phyloP scores from a whole-genome alignment of 495 filamentous ascomycete species.

The Talaromyces ruber region DNA sequence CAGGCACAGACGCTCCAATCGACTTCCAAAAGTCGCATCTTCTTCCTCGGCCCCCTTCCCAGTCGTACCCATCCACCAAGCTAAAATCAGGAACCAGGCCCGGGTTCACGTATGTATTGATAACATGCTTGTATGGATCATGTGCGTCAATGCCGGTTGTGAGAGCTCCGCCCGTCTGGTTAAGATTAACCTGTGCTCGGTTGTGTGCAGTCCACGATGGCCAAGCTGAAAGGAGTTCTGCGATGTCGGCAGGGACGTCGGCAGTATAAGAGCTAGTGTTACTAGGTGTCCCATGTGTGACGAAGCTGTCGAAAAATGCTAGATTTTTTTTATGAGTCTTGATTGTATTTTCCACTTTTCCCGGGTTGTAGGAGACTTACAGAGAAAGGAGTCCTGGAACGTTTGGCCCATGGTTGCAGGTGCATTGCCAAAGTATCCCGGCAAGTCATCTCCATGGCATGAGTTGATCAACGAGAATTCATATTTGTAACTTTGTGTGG shows the following conservation, averaged over 20 bases:
- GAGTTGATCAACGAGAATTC: slow-evolving; percentile 54
- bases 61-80: slow-evolving; percentile 37
- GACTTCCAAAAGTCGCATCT: slow-evolving; percentile 50
- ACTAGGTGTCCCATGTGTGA: not conserved
- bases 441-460: slow-evolving; percentile 47
- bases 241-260: not conserved
- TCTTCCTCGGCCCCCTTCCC: slow-evolving; percentile 49
- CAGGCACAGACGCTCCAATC: slow-evolving; percentile 19
- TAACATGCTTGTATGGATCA: not conserved
- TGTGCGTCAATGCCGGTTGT: not conserved
- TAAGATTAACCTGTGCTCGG: slow-evolving; percentile 41
- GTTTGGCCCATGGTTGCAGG: slow-evolving; percentile 8
- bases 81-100: slow-evolving; percentile 40
- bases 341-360: not conserved
- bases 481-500: slow-evolving; percentile 43
- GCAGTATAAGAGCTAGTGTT: not conserved
- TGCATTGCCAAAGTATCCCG: slow-evolving; percentile 34
- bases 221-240: slow-evolving; percentile 12
- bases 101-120: slow-evolving; percentile 16
- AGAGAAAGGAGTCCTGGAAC: not conserved
- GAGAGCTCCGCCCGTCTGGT: slow-evolving; percentile 41
- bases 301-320: slow-evolving; percentile 5
- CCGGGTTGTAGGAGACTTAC: not conserved
- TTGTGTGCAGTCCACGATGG: slow-evolving; percentile 20
- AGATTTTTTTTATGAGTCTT: not conserved